phyloP scores from a whole-genome alignment of 2,329 filamentous ascomycete genomes.

The Thielaviopsis euricoi region DNA sequence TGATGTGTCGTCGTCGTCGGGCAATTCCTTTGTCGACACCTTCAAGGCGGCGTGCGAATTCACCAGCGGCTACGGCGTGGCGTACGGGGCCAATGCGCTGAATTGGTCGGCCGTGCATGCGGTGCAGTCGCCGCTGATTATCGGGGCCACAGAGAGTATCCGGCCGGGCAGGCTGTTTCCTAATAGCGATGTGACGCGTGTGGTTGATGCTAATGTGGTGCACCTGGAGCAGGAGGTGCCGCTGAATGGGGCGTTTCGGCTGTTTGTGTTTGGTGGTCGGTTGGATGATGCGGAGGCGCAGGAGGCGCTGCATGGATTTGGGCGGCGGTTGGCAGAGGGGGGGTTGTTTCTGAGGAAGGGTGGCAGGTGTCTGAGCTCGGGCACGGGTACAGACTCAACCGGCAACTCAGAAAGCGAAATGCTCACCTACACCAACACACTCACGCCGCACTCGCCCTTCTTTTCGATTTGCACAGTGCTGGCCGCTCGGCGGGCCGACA shows the following conservation, averaged over 20 bases:
- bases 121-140: conserved; percentile 53
- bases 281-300: conserved; percentile 32
- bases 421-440: conserved; percentile 57
- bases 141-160: conserved; percentile 47
- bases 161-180: conserved; percentile 60
- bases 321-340: conserved; percentile 43
- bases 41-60: conserved; percentile 90
- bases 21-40: conserved; percentile 70
- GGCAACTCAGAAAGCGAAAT: conserved; percentile 33
- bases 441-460: conserved; percentile 74
- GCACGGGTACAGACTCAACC: conserved; percentile 36
- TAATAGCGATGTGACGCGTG: conserved; percentile 68
- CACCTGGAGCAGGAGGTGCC: conserved; percentile 83
- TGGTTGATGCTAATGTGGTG: conserved; percentile 77
- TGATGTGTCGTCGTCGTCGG: conserved; percentile 32
- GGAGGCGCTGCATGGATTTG: conserved; percentile 53
- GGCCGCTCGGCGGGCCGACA: conserved; percentile 45
- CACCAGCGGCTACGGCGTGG: conserved; percentile 81
- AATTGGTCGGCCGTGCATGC: conserved; percentile 68
- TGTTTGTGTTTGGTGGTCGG: conserved; percentile 72
- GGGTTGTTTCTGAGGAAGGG: conserved; percentile 58
- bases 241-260: conserved; percentile 70
- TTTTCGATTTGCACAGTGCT: conserved; percentile 68
- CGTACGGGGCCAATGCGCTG: conserved; percentile 64
- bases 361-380: conserved; percentile 16